Evolutionary conservation across 1,139 yeast genomes (phyloP).

Genomic region (Saccharomycopsis phalli): DNA sequence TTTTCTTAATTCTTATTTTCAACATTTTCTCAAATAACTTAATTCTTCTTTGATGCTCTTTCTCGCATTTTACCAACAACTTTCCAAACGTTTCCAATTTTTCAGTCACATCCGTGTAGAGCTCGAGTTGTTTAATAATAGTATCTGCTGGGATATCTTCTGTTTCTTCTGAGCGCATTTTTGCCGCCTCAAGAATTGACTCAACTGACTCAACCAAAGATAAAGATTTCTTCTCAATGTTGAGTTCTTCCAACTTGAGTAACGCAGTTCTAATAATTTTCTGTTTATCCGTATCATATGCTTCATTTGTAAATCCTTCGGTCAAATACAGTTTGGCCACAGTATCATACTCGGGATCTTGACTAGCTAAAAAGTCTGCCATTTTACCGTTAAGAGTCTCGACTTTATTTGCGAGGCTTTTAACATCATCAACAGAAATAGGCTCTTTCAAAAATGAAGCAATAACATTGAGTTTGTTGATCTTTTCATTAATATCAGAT

Average conservation of each 20-base stretch:
- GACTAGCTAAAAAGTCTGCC: slow-evolving; percentile 37
- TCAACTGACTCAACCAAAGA: slow-evolving; percentile 32
- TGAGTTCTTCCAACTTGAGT: slow-evolving; percentile 18
- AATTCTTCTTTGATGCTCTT: slow-evolving; percentile 16
- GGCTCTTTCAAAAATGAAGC: slow-evolving; percentile 29
- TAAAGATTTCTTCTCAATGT: slow-evolving; percentile 30
- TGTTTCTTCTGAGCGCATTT: slow-evolving; percentile 20
- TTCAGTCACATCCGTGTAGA: background rate
- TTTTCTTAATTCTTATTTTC: slow-evolving; percentile 18
- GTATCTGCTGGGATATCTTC: slow-evolving; percentile 9
- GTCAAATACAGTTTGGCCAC: slow-evolving; percentile 29
- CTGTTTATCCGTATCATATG: slow-evolving; percentile 21
- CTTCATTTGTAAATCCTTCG: slow-evolving; percentile 28
- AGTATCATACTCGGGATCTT: slow-evolving; percentile 37
- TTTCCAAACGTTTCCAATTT: slow-evolving; percentile 11
- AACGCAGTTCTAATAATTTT: slow-evolving; percentile 10
- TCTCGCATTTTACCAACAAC: slow-evolving; percentile 9
- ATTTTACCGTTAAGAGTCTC: slow-evolving; percentile 32
- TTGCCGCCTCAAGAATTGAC: slow-evolving; percentile 32
- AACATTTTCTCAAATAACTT: slow-evolving; percentile 17
- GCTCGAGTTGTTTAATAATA: slow-evolving; percentile 6
- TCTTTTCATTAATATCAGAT: slow-evolving; percentile 28
- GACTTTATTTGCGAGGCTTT: slow-evolving; percentile 35
- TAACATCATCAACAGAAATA: slow-evolving; percentile 31
- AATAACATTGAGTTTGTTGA: slow-evolving; percentile 26